Evolutionary conservation across 305 asterid genomes (phyloP), one percentile per base, ranked within the genome.

Genomic region (Ilex paraguariensis): DNA sequence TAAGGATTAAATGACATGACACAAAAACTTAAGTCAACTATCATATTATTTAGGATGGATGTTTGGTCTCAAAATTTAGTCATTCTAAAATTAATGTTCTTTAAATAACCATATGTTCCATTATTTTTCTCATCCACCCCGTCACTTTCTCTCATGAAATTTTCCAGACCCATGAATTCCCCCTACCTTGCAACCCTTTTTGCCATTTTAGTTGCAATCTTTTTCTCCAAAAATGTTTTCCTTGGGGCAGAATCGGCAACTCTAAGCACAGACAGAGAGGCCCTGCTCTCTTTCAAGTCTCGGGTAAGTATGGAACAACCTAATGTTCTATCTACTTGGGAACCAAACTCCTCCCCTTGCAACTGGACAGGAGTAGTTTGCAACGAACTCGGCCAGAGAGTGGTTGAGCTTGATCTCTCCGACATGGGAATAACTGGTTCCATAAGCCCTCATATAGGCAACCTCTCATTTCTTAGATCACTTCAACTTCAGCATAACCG

Each of bases 291-390:
- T 10, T 70, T 86, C 73, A 79, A 70, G 74, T 79, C 83, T 36
- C 84, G 70, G 31, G 42, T 83, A 10, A 61, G 3, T 13, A 7
- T 14, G 1, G 69, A 76, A 13, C 5, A 44, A 9, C 62, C 81
- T 16, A 54, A 70, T 48, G 65, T 83, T 52, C 75, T 79, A 8
- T 75, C 90, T 16, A 69, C 73, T 3, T 83, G 90, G 90, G 66
- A 70, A 49, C 53, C 56, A 50, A 55, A 60, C 55, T 59, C 71
- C n/a, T 65, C 82, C 14, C 90, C 86, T 3, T 87, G 95, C 76
- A 83, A 75, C 62, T 87, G 95, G 95, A 77, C 66, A 1, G 77
- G 95, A 3, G 80, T 84, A 49, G 40, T 70, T 10, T 87, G 95
- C 71, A 68, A 73, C 48, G 61, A 40, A 36, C 58, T 15, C 8